Evolutionary conservation across 108 stramenopile species (phyloP).

Genomic region (Cyclotella baltica): DNA sequence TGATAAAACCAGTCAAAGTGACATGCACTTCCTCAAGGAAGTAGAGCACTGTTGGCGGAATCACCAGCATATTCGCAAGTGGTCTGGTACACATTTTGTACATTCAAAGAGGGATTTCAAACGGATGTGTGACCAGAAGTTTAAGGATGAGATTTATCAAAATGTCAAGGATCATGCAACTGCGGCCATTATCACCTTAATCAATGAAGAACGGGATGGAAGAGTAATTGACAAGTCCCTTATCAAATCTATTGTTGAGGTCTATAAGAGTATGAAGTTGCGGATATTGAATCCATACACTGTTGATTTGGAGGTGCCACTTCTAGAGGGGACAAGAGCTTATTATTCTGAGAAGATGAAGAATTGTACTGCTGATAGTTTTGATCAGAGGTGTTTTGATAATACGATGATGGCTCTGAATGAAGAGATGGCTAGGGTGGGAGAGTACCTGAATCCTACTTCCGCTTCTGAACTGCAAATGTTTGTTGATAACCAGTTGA

Average conservation of each 20-base stretch:
- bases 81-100: constrained; percentile 98
- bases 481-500: too few relatives aligned
- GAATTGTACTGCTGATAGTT: constrained; percentile 95
- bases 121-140: constrained; percentile 90
- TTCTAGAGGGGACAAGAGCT: constrained; percentile 87
- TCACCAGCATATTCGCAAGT: constrained; percentile 99
- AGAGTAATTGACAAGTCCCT: constrained; percentile 94
- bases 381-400: constrained; percentile 96
- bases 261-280: constrained; percentile 99
- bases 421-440: constrained; percentile 90
- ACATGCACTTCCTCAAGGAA: constrained; percentile 90
- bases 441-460: constrained; percentile 90
- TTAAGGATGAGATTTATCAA: constrained; percentile 95
- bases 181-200: constrained; percentile 88
- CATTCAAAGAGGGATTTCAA: constrained; percentile 97
- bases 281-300: constrained; percentile 92
- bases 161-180: constrained; percentile 91
- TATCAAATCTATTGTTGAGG: constrained; percentile 92
- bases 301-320: constrained; percentile 89
- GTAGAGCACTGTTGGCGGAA: constrained; percentile 95
- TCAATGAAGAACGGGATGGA: constrained; percentile 95
- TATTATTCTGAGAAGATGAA: constrained; percentile 94
- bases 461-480: constrained; percentile 93
- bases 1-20: constrained; percentile 84
- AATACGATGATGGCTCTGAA: constrained; percentile 95